Evolutionary conservation across 768 basidiomycete genomes (phyloP).

Genomic region (Hemileccinum rubropunctum): DNA sequence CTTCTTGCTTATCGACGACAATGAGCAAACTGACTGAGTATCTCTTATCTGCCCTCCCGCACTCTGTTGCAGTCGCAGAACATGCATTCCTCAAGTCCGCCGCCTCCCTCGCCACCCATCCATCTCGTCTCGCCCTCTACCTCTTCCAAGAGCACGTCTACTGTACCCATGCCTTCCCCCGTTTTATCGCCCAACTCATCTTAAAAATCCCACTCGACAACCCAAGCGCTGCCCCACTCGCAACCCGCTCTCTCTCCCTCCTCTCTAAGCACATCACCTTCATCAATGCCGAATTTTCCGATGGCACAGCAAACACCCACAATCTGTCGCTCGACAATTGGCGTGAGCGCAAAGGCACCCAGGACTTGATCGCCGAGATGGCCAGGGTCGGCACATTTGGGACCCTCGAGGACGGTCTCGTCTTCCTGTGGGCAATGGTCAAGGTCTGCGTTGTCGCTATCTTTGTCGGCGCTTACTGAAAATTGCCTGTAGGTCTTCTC

Average conservation of each 20-base stretch:
- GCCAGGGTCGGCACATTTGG: slow-evolving; percentile 45
- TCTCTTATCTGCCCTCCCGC: slow-evolving; percentile 24
- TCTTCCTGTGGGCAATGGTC: slow-evolving; percentile 82
- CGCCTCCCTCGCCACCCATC: slow-evolving; percentile 47
- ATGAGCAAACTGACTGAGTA: slow-evolving; percentile 18
- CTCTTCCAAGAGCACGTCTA: slow-evolving; percentile 74
- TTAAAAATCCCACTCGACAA: slow-evolving; percentile 47
- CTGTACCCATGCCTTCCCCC: slow-evolving; percentile 70
- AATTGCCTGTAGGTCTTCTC: slow-evolving; percentile 53
- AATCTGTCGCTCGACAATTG: slow-evolving; percentile 45
- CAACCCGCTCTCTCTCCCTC: slow-evolving; percentile 39
- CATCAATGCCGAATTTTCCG: slow-evolving; percentile 63
- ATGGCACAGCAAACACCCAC: slow-evolving; percentile 42
- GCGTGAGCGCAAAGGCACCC: slow-evolving; percentile 57
- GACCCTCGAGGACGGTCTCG: slow-evolving; percentile 57
- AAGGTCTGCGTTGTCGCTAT: slow-evolving; percentile 39
- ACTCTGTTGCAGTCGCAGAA: slow-evolving; percentile 38
- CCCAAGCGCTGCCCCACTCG: slow-evolving; percentile 2
- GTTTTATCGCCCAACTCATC: slow-evolving; percentile 66
- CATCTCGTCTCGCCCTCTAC: slow-evolving; percentile 53
- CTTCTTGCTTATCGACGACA: slow-evolving; percentile 2
- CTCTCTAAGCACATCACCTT: slow-evolving; percentile 57
- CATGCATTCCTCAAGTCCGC: slow-evolving; percentile 63
- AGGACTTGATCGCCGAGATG: slow-evolving; percentile 74
- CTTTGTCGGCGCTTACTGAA: neutral